Evolutionary conservation across 805 yeast species (phyloP).

Genomic region (Barnettozyma salicaria): DNA sequence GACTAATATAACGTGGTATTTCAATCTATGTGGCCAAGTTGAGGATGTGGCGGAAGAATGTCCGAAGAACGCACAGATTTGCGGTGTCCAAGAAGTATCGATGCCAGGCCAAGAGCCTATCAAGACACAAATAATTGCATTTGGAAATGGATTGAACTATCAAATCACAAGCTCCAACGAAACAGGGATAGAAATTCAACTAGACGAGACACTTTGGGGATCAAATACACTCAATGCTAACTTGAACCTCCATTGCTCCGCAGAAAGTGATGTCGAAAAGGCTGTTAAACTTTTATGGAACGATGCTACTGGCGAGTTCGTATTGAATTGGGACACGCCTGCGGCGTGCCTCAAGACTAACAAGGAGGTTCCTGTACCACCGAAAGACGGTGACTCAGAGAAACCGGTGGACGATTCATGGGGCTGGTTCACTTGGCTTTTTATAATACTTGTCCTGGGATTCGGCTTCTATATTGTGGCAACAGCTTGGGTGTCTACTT

Average conservation of each 20-base stretch:
- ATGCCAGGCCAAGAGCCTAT: conserved; percentile 44
- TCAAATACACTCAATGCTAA: conserved; percentile 41
- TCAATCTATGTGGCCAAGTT: conserved; percentile 58
- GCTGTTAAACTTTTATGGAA: conserved; percentile 22
- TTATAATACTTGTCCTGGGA: conserved; percentile 63
- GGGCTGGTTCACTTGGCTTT: conserved; percentile 82
- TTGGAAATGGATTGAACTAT: conserved; percentile 38
- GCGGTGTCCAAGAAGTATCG: conserved; percentile 61
- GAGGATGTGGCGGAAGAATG: conserved; percentile 42
- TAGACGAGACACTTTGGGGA: conserved; percentile 70
- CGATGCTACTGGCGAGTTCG: conserved; percentile 18
- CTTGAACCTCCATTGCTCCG: conserved; percentile 43
- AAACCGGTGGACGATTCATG: conserved; percentile 39
- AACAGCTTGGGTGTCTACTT: conserved; percentile 71
- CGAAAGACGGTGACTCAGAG: conserved; percentile 17
- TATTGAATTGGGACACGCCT: conserved; percentile 34
- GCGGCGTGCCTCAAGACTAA: conserved; percentile 36
- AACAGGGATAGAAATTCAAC: conserved; percentile 31
- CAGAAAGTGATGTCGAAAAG: conserved; percentile 23
- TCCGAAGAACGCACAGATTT: conserved; percentile 65
- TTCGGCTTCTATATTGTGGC: conserved; percentile 67
- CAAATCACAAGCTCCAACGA: conserved; percentile 26
- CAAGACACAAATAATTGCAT: conserved; percentile 57
- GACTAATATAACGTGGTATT: conserved; percentile 56
- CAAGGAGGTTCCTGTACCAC: conserved; percentile 21